Percentiles rank a stretch among this genome's conserved stretches.
These are phyloP conservation scores for Fusarium musae DNA, from an alignment of 2,329 filamentous ascomycete genomes.

Conservation along the genomic window DNA sequence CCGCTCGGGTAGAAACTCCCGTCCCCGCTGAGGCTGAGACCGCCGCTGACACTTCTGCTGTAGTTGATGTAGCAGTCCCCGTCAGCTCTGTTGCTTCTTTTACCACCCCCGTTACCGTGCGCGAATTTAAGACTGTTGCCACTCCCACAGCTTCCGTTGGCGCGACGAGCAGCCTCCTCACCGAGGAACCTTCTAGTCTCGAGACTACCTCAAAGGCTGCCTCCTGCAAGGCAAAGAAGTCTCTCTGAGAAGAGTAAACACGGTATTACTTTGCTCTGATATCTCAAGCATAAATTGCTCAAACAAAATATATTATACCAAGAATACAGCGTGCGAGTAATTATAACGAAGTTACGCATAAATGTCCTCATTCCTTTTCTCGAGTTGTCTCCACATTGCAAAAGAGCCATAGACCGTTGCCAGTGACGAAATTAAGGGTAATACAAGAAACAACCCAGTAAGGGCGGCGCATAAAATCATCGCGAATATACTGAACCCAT, in stretches of 20 bases:
- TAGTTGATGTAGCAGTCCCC: not conserved
- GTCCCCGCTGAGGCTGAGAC: not conserved
- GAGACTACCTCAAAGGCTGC: not conserved
- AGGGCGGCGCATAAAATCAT: not conserved
- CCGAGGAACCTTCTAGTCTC: not conserved
- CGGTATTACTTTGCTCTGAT: not conserved
- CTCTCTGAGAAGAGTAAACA: not conserved
- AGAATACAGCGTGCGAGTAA: not conserved
- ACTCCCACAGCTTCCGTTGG: not conserved
- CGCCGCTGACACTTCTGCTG: not conserved
- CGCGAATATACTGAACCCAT: not conserved
- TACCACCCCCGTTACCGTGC: no score
- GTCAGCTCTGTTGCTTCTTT: not conserved
- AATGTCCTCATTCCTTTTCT: not conserved
- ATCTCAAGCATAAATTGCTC: not conserved
- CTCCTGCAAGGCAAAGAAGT: not conserved
- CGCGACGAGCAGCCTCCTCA: not conserved
- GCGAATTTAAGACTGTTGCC: fast-evolving
- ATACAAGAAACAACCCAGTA: not conserved
- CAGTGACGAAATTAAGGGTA: not conserved
- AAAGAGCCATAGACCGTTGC: not conserved
- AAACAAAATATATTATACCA: not conserved
- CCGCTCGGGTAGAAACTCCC: not conserved
- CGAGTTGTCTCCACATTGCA: not conserved
- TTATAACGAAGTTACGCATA: not conserved